Base-by-base conservation (phyloP, 2,329 filamentous ascomycete species). In the Penicillium griseofulvum region DNA sequence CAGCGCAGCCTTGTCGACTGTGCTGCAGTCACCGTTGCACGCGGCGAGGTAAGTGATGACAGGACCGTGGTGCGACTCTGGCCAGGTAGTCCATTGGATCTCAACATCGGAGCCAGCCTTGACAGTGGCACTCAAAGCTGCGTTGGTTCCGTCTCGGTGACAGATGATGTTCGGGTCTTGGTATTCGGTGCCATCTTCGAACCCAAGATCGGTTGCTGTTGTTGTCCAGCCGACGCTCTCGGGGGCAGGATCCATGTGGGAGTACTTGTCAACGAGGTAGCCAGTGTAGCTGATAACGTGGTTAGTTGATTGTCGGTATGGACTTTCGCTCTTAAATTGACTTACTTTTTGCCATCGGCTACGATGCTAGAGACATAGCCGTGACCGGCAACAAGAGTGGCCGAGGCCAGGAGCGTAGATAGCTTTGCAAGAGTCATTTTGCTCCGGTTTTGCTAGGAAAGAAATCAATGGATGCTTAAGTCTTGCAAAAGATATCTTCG, bases 71-170 rank as follows among this genome's bases (percentile, higher is more conserved):
- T 89, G 83, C 26, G 78, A 80, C 2, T 81, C 77, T 14, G 85
- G 85, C 86, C 86, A 89, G 19, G 76, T 74, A 52, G 77, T 82
- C 86, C 86, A 88, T 61, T 82, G 78, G 45, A 89, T 69, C 38
- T 80, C 74, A 63, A 88, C 67, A 11, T 75, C 76, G 56, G 76
- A 75, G 53, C 87, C 87, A 12, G 85, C 86, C 1, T 78, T 73
- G 26, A 87, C 81, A 10, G 78, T 71, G 10, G 80, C 83, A 55
- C 78, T 75, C 49, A 77, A 74, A 10, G 70, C 61, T 12, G 78
- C 81, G 12, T 79, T 78, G 17, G 74, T 76, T n/a, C 80, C 83
- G 22, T 73, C 71, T 63, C 76, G 76, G 75, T 88, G 85, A 76
- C 84, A 87, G 73, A 83, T 81, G 59, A 87, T 84, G 66, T 85